A percentile compares a stretch with the other conserved stretches of the same genome.
Conservation (phyloP, 2,329 filamentous ascomycete genomes). For the Sclerotinia nivalis region DNA sequence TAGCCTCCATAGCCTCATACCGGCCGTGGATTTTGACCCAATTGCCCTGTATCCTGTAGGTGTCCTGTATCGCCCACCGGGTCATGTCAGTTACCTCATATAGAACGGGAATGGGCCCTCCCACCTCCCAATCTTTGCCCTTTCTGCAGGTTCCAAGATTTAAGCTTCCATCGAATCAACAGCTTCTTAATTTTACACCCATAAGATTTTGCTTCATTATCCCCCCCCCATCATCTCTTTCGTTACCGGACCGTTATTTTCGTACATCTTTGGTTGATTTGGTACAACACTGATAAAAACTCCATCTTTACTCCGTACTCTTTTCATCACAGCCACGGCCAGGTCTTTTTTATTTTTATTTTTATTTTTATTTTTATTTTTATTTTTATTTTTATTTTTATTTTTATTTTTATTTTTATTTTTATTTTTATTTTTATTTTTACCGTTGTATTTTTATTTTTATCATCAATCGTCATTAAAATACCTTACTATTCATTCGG, state of each 20-base stretch:
- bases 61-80: neutral
- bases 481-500: neutral
- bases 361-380: neutral
- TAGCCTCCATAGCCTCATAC: neutral
- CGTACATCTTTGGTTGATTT: neutral
- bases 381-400: neutral
- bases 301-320: neutral
- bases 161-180: slow-evolving; percentile 13
- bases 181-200: neutral
- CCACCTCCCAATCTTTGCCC: neutral
- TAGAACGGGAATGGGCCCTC: neutral
- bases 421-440: neutral
- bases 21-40: neutral
- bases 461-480: neutral
- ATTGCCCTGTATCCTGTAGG: neutral
- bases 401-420: neutral
- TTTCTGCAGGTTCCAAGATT: slow-evolving; percentile 10
- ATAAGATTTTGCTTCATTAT: neutral
- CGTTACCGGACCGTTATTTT: slow-evolving; percentile 6
- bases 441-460: neutral
- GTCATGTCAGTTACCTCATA: neutral
- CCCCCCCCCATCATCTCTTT: neutral
- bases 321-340: slow-evolving; percentile 2
- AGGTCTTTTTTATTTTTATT: neutral
- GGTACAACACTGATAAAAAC: neutral